phyloP scores from a whole-genome alignment of 2,329 filamentous ascomycete species.

The Alternaria rosae region DNA sequence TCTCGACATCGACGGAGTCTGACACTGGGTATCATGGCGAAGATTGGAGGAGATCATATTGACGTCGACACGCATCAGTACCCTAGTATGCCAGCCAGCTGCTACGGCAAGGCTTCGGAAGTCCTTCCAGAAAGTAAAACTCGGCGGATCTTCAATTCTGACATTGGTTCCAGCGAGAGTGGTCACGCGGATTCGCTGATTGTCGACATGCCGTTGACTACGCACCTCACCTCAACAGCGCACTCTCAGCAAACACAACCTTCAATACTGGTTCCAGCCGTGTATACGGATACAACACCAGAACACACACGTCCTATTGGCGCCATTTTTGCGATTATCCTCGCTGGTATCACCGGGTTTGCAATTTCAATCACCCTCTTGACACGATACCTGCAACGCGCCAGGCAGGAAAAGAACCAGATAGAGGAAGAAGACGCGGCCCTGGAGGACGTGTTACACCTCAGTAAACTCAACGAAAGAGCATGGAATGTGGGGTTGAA shows the following conservation, averaged over 20 bases:
- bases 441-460: not conserved
- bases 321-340: constrained; percentile 2
- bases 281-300: not conserved
- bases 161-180: not conserved
- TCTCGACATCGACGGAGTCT: not conserved
- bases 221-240: not conserved
- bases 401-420: not conserved
- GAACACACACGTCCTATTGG: not conserved
- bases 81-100: not conserved
- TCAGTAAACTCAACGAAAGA: not conserved
- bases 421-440: not conserved
- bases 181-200: not conserved
- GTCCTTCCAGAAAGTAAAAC: not conserved
- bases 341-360: constrained; percentile 5
- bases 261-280: not conserved
- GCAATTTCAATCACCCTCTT: constrained; percentile 2
- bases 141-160: not conserved
- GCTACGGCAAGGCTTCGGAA: not conserved
- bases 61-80: constrained; percentile 4
- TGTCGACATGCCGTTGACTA: not conserved
- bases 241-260: not conserved
- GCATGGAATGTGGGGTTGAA: constrained; percentile 2
- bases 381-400: not conserved
- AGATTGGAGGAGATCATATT: not conserved
- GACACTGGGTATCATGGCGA: not conserved